Base-by-base conservation (phyloP, 1,284 basidiomycete species). In the Dichomitus squalens region DNA sequence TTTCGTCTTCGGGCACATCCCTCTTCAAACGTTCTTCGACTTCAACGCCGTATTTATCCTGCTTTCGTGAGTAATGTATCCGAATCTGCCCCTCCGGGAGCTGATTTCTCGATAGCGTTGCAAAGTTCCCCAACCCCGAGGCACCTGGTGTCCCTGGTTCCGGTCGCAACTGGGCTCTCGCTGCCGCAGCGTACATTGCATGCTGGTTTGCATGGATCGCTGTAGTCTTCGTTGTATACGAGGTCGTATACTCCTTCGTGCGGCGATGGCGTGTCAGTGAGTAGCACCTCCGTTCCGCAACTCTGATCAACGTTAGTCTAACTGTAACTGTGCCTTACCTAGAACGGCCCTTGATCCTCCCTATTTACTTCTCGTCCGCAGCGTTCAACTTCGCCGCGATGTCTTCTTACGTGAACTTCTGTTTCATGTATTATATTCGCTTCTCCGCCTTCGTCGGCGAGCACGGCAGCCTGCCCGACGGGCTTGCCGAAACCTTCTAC, bases 211-310 rank as follows among this genome's bases (percentile, higher is more conserved):
- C 83, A 41, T 93, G 90, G 81, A 79, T 92, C 35, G 70, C 89
- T 53, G 80, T 83, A n/a, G 83, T 95, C n/a, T 84, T 88, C 69
- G 68, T 94, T 60, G 72, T 91, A 25, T 94, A 93, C 73, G 92
- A 94, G 64, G 70, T 92, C 44, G 75, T 91, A 34, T 95, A 88
- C 70, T 90, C 87, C 44, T 94, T 92, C 71, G 81, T 81, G 64
- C 78, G 92, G 56, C 77, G 90, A 58, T 95, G 93, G 93, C 82
- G 92, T 63, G 79, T 88, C 65, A 89, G 90, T 92, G 70, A 81
- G 92, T 90, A n/a, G 25, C 8, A n/a, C 20, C 9, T 46, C n/a
- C 38, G 33, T 53, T 53, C 52, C 47, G 44, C 41, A 34, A 49
- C 48, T 20, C 34, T n/a, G 48, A 41, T 60, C 25, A 16, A 53